Percentiles rank a stretch among this genome's conserved stretches.
phyloP scores from a whole-genome alignment of 352 stramenopile species.

The Globisporangium heterothallicum region DNA sequence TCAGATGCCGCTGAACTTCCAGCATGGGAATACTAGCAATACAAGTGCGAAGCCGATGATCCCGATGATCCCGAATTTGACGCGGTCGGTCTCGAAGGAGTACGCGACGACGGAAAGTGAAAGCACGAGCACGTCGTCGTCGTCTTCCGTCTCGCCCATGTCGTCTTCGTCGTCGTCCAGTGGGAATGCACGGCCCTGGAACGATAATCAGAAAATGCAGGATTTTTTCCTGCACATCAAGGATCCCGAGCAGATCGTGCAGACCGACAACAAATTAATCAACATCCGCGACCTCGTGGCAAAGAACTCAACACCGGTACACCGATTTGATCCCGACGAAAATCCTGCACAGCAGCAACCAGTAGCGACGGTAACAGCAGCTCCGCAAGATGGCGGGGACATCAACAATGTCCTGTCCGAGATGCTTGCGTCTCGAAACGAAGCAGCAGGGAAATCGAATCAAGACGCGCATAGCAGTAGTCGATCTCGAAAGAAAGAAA shows the following conservation, averaged over 20 bases:
- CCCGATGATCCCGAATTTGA: constrained; percentile 16
- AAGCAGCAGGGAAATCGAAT: constrained; percentile 6
- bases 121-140: constrained; percentile 16
- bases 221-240: constrained; percentile 54
- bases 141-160: constrained; percentile 7
- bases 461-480: constrained; percentile 21
- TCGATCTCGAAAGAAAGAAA: neutral
- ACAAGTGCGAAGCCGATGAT: neutral
- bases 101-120: constrained; percentile 1
- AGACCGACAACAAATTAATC: constrained; percentile 45
- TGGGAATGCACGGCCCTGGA: constrained; percentile 19
- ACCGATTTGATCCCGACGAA: constrained; percentile 7
- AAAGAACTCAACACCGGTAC: constrained; percentile 14
- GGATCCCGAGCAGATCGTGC: constrained; percentile 22
- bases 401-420: constrained; percentile 19
- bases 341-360: constrained; percentile 11
- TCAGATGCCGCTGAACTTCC: constrained; percentile 17
- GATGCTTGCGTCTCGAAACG: constrained; percentile 13
- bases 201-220: constrained; percentile 47
- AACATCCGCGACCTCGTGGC: constrained; percentile 50
- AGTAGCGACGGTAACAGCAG: neutral
- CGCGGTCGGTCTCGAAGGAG: constrained; percentile 7
- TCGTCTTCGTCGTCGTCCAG: constrained; percentile 4
- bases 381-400: neutral
- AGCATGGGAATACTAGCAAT: constrained; percentile 1